Evolutionary conservation across 306 rosid genomes (phyloP).

Genomic region (Malus orientalis): DNA sequence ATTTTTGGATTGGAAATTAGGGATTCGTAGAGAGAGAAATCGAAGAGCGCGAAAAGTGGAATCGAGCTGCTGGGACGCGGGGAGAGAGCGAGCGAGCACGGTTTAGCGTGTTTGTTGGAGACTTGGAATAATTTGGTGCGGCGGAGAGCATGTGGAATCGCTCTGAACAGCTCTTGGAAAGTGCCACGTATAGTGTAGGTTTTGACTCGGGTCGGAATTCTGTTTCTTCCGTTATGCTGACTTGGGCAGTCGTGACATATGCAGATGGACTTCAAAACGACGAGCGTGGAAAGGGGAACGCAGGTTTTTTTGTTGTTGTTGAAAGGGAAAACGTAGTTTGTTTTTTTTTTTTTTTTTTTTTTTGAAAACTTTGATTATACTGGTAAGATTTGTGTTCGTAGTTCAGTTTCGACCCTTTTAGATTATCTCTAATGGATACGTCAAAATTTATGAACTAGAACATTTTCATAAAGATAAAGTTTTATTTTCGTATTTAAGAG

Average conservation of each 20-base stretch:
- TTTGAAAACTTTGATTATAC: too few relatives aligned
- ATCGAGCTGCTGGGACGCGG: neutral
- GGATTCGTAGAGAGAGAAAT: neutral
- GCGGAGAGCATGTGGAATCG: neutral
- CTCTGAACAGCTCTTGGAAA: neutral
- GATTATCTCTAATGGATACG: fast-evolving
- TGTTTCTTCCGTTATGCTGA: neutral
- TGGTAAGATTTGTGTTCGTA: too few relatives aligned
- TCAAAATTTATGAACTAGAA: too few relatives aligned
- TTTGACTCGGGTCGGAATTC: neutral
- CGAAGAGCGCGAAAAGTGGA: neutral
- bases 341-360: too few relatives aligned
- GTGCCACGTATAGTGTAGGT: neutral
- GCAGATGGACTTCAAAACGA: neutral
- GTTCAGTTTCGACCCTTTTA: too few relatives aligned
- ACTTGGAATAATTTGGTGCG: neutral
- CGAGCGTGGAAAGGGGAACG: too few relatives aligned
- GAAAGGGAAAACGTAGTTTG: too few relatives aligned
- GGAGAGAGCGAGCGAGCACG: neutral
- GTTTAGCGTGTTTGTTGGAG: neutral
- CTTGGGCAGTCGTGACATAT: neutral
- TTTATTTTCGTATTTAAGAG: too few relatives aligned
- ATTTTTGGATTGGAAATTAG: neutral
- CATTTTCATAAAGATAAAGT: too few relatives aligned
- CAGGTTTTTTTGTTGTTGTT: too few relatives aligned